Conservation (phyloP, 495 filamentous ascomycete species). For the Neurospora cerealis region DNA sequence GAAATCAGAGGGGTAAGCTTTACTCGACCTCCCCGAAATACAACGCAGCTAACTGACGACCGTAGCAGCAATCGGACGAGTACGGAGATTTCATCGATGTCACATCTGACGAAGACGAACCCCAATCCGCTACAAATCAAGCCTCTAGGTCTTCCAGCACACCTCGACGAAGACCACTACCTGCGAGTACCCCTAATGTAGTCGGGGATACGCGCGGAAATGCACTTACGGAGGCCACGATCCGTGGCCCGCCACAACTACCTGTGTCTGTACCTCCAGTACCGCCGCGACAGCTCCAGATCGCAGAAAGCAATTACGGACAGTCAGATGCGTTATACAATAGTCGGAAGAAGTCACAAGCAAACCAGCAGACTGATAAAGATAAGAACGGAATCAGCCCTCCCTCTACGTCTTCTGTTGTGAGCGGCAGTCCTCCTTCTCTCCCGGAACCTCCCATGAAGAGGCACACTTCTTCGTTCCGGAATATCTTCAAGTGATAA, state of each 20-base stretch:
- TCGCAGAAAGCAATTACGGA: neutral
- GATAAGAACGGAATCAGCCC: neutral
- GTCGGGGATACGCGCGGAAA: neutral
- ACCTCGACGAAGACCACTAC: neutral
- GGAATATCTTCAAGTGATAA: neutral
- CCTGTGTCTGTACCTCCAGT: neutral
- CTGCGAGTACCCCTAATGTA: neutral
- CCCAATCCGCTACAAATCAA: neutral
- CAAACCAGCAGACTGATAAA: neutral
- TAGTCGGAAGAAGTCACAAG: neutral
- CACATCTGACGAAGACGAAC: neutral
- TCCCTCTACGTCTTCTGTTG: neutral
- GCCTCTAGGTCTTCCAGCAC: neutral
- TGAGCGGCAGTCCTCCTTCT: neutral
- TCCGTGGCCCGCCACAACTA: neutral
- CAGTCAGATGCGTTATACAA: neutral
- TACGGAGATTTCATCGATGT: neutral
- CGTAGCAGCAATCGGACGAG: neutral
- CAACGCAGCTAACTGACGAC: neutral
- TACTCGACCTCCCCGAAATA: too few relatives aligned
- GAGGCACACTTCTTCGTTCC: neutral
- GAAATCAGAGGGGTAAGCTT: conserved; percentile 20
- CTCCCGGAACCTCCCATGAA: neutral
- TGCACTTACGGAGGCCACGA: neutral
- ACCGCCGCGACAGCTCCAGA: neutral